phyloP scores from a whole-genome alignment of 768 basidiomycete species.

The Serendipita indica region DNA sequence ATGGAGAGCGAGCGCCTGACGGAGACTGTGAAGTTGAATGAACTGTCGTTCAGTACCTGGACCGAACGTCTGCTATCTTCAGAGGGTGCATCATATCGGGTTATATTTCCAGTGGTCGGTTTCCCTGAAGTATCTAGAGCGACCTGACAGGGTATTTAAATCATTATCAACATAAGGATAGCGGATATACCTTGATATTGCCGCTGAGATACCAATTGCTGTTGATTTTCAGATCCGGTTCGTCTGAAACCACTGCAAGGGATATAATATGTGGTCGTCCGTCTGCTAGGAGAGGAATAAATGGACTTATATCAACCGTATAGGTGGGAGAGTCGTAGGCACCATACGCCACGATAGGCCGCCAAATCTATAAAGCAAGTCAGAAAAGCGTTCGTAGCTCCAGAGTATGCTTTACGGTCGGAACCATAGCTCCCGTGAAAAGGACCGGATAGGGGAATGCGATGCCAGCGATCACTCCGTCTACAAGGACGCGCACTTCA shows the following conservation, averaged over 20 bases:
- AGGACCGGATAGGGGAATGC: conserved; percentile 46
- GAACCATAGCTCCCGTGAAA: conserved; percentile 63
- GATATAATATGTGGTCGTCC: conserved; percentile 54
- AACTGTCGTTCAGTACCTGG: conserved; percentile 26
- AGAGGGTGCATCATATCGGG: conserved; percentile 37
- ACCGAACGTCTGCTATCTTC: conserved; percentile 37
- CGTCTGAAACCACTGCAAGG: conserved; percentile 58
- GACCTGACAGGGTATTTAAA: conserved; percentile 25
- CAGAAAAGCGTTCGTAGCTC: not conserved
- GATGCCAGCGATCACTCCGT: conserved; percentile 38
- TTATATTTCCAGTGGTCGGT: conserved; percentile 57
- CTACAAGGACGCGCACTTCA: conserved; percentile 45
- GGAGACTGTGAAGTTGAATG: conserved; percentile 47
- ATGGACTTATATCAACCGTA: conserved; percentile 63
- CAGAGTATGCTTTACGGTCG: conserved; percentile 29
- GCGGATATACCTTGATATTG: conserved; percentile 31
- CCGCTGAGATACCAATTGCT: conserved; percentile 64
- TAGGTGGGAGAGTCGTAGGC: conserved; percentile 67
- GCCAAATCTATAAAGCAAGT: conserved; percentile 17
- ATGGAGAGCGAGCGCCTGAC: conserved; percentile 44
- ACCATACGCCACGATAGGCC: conserved; percentile 63
- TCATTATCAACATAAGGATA: not conserved
- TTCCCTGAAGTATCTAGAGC: conserved; percentile 45
- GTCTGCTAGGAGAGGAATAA: conserved; percentile 53
- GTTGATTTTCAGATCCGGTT: conserved; percentile 47